These are phyloP conservation scores for Trichocomaceae sp. DNA, from an alignment of 2,329 filamentous ascomycete genomes.

Conservation along the genomic window DNA sequence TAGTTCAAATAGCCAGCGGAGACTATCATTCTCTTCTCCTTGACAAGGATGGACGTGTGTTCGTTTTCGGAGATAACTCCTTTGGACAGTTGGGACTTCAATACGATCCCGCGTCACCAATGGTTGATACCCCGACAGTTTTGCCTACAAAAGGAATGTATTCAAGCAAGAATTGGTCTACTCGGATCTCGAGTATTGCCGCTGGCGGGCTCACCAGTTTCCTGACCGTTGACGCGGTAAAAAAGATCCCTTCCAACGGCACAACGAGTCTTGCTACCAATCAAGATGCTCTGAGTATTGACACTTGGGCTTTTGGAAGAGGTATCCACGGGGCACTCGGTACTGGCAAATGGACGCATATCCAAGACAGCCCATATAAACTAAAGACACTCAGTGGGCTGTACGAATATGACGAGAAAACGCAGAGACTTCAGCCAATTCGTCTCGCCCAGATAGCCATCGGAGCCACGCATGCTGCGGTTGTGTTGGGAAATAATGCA, in stretches of 20 bases:
- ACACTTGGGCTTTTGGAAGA: conserved; percentile 80
- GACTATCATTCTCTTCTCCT: conserved; percentile 79
- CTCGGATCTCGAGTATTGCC: conserved; percentile 67
- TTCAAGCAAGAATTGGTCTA: conserved; percentile 53
- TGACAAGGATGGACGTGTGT: conserved; percentile 69
- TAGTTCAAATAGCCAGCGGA: conserved; percentile 70
- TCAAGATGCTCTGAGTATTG: conserved; percentile 62
- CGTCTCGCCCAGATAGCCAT: conserved; percentile 65
- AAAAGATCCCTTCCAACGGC: conserved; percentile 48
- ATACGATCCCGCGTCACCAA: conserved; percentile 54
- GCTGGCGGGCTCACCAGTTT: conserved; percentile 85
- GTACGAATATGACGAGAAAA: conserved; percentile 76
- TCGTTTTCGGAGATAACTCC: conserved; percentile 85
- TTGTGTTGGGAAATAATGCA: conserved; percentile 75
- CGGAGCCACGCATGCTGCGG: conserved; percentile 73
- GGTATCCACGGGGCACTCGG: conserved; percentile 80
- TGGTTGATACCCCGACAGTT: conserved; percentile 62
- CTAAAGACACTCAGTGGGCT: conserved; percentile 77
- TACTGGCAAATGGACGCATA: conserved; percentile 82
- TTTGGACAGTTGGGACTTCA: conserved; percentile 87
- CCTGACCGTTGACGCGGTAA: conserved; percentile 70
- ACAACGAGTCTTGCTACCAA: conserved; percentile 43
- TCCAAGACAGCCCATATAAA: conserved; percentile 69
- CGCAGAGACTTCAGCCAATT: conserved; percentile 66
- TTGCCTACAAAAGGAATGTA: conserved; percentile 70